Evolutionary conservation across 2,329 filamentous ascomycete genomes (phyloP).

Genomic region (Colletotrichum acutatum): DNA sequence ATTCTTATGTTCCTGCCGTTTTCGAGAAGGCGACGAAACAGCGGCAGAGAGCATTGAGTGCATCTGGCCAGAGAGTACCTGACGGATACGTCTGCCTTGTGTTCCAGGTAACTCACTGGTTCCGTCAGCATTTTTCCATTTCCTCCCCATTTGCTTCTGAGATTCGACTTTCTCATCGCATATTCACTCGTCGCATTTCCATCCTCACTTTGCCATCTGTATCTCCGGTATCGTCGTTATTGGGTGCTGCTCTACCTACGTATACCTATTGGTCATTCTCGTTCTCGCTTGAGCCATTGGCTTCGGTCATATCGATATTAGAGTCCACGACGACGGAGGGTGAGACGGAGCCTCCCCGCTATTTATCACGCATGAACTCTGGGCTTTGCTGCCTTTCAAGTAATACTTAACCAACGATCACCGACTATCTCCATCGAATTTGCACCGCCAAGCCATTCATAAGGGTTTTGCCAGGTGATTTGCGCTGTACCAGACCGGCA

Average conservation of each 20-base stretch:
- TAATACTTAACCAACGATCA: not conserved
- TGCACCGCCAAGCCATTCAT: slow-evolving; percentile 18
- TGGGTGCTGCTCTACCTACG: not conserved
- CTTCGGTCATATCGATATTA: slow-evolving; percentile 17
- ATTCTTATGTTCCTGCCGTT: slow-evolving; percentile 24
- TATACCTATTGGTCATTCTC: not conserved
- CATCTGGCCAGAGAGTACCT: not conserved
- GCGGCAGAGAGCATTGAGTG: slow-evolving; percentile 8
- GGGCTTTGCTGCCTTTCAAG: slow-evolving; percentile 6
- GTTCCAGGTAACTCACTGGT: not conserved
- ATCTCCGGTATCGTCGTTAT: no score
- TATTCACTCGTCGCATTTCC: not conserved
- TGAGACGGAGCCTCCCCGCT: slow-evolving; percentile 31
- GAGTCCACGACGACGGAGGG: slow-evolving; percentile 1
- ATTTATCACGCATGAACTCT: slow-evolving; percentile 28
- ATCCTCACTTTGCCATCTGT: not conserved
- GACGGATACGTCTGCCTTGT: not conserved
- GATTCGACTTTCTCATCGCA: not conserved
- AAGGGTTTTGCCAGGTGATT: not conserved
- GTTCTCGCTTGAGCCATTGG: not conserved
- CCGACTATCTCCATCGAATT: not conserved
- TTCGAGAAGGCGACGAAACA: slow-evolving; percentile 35
- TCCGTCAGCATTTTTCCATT: slow-evolving; percentile 1
- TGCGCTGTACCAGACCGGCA: not conserved
- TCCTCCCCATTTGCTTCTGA: not conserved